Percentiles rank a stretch among this genome's conserved stretches.
phyloP scores from a whole-genome alignment of 768 basidiomycete genomes.

The Mycena venus region DNA sequence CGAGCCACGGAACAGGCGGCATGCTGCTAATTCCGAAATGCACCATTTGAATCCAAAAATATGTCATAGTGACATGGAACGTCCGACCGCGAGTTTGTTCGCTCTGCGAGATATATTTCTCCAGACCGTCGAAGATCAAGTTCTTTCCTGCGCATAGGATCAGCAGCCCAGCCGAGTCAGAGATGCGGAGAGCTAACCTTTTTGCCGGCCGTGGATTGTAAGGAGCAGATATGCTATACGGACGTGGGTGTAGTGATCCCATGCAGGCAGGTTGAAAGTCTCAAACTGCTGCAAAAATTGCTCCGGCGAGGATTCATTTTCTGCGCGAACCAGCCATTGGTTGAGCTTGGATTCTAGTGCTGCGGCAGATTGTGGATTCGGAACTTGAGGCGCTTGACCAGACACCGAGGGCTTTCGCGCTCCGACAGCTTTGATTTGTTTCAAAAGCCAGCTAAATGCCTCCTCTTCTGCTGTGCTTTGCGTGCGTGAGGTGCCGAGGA shows the following conservation, averaged over 20 bases:
- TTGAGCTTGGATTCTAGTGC: constrained; percentile 49
- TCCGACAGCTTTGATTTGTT: constrained; percentile 44
- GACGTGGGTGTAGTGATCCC: constrained; percentile 66
- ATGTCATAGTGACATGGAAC: constrained; percentile 64
- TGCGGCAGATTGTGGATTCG: constrained; percentile 38
- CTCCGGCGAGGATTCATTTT: constrained; percentile 44
- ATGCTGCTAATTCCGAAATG: constrained; percentile 60
- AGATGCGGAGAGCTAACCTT: constrained; percentile 44
- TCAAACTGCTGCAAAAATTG: constrained; percentile 54
- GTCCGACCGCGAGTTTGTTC: constrained; percentile 53
- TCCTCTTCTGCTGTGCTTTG: constrained; percentile 41
- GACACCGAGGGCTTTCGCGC: constrained; percentile 2
- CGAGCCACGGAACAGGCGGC: constrained; percentile 12
- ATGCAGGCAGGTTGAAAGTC: constrained; percentile 50
- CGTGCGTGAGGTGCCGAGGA: constrained; percentile 42
- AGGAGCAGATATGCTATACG: constrained; percentile 58
- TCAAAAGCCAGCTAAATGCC: constrained; percentile 56
- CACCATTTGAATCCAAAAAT: constrained; percentile 65
- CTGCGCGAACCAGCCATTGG: constrained; percentile 50
- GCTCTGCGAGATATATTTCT: constrained; percentile 55
- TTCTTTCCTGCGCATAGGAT: constrained; percentile 52
- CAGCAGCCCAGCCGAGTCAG: neutral
- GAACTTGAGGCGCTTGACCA: neutral
- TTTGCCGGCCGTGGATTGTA: constrained; percentile 55
- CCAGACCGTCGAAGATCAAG: constrained; percentile 57